Base-by-base conservation (phyloP, 345 rosid species). In the Corchorus olitorius region DNA sequence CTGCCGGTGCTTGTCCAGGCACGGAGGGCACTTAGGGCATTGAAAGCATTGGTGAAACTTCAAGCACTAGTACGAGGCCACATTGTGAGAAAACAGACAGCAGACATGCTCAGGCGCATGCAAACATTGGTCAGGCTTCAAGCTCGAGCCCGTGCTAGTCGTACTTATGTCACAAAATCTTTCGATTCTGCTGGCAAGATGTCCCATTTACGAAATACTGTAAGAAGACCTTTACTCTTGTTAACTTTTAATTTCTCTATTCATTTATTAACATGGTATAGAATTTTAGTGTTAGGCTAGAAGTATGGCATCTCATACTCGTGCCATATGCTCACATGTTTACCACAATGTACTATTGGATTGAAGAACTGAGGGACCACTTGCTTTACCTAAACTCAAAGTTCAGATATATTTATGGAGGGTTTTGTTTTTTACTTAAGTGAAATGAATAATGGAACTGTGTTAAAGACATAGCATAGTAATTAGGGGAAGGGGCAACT, bases 41-140 rank as follows among this genome's bases (percentile, higher is more conserved):
- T 97, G 72, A 97, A 89, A 87, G 94, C 96, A 8, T 76, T 97
- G 82, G 98, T 97, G 82, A 92, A 90, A 88, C 97, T 97, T 76
- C 98, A 97, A 82, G 99, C 99, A 9, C 70, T 94, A 76, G 98
- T 90, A 65, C 92, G 97, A 73, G 98, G 99, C 4, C 88, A 97
- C 81, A 91, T 97, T 60, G 92, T 91, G 79, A 89, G 99, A 78
- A 97, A 97, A 81, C 89, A 88, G 83, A 92, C 93, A 11, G 82
- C 94, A 41, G 92, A 89, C 72, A 89, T 89, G 98, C 86, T 91
- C 50, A 90, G 89, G 73, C 82, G 94, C 19, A 97, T 94, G 98
- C 98, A 91, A 78, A 86, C 98, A 8, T 81, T 94, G 80, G 87
- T 91, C 68, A 86, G 88, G 15, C 79, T 88, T 55, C 98, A 97